These are phyloP conservation scores for Eutrema japonicum DNA, from an alignment of 345 rosid genomes.

Conservation along the genomic window DNA sequence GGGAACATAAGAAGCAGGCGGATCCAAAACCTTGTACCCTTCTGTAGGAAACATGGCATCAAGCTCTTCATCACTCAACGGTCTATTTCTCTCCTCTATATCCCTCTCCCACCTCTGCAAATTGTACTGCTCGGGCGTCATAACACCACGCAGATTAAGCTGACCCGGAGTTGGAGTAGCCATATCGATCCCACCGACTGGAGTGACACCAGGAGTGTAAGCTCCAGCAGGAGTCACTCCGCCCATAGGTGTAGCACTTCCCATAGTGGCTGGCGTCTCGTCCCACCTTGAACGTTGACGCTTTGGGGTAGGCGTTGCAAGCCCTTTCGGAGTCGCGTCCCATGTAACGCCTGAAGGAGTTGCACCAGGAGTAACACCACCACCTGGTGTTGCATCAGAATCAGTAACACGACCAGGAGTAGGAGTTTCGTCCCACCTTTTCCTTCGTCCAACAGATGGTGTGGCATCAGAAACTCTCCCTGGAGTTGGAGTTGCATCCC, in stretches of 20 bases:
- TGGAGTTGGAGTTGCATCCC: slow-evolving; percentile 94
- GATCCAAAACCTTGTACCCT: slow-evolving; percentile 91
- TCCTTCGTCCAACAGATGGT: slow-evolving; percentile 74
- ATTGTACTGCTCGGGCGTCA: slow-evolving; percentile 93
- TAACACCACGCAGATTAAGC: slow-evolving; percentile 65
- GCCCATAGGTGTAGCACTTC: slow-evolving; percentile 90
- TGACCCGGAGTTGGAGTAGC: slow-evolving; percentile 91
- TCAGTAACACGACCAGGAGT: slow-evolving; percentile 90
- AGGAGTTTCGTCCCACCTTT: slow-evolving; percentile 98
- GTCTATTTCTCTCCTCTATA: slow-evolving; percentile 97
- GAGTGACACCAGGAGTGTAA: slow-evolving; percentile 91
- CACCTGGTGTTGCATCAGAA: slow-evolving; percentile 90
- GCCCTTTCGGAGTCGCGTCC: slow-evolving; percentile 93
- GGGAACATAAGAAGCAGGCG: slow-evolving; percentile 95
- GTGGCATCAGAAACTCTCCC: slow-evolving; percentile 84
- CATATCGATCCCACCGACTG: slow-evolving; percentile 80
- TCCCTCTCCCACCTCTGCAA: slow-evolving; percentile 97
- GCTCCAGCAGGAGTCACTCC: slow-evolving; percentile 86
- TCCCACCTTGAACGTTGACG: slow-evolving; percentile 98
- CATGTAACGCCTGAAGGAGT: slow-evolving; percentile 94
- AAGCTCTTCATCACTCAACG: slow-evolving; percentile 94
- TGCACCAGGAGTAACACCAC: slow-evolving; percentile 86
- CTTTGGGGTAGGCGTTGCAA: slow-evolving; percentile 89
- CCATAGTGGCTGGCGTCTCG: slow-evolving; percentile 98
- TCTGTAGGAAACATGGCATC: slow-evolving; percentile 94